These are phyloP conservation scores for Coemansia sp. DNA, from an alignment of 192 early-diverging fungal genomes.

Conservation along the genomic window DNA sequence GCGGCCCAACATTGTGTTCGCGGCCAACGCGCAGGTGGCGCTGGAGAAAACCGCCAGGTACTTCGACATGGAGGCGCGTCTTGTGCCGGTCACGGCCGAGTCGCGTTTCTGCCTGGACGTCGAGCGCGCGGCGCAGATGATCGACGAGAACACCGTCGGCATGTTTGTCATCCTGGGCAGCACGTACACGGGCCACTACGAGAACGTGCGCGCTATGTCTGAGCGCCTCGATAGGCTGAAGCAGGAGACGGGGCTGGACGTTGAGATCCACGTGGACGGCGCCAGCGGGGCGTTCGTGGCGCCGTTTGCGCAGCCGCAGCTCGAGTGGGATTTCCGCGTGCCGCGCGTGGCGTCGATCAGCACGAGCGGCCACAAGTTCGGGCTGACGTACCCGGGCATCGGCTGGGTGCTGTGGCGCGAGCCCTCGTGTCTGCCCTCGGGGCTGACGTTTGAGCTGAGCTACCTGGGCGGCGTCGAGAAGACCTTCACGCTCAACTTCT, in stretches of 20 bases:
- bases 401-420: slow-evolving; percentile 81
- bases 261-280: slow-evolving; percentile 84
- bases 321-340: slow-evolving; percentile 72
- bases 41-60: slow-evolving; percentile 71
- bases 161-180: slow-evolving; percentile 72
- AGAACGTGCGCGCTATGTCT: slow-evolving; percentile 65
- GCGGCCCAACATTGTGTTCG: slow-evolving; percentile 77
- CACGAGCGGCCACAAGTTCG: slow-evolving; percentile 83
- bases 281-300: slow-evolving; percentile 86
- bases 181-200: slow-evolving; percentile 84
- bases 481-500: slow-evolving; percentile 78
- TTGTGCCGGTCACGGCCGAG: slow-evolving; percentile 58
- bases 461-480: slow-evolving; percentile 70
- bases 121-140: slow-evolving; percentile 60
- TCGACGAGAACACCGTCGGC: slow-evolving; percentile 88
- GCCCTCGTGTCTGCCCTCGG: slow-evolving; percentile 65
- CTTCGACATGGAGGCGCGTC: slow-evolving; percentile 73
- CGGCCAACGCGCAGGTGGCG: slow-evolving; percentile 72
- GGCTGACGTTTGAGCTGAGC: slow-evolving; percentile 71
- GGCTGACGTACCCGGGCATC: slow-evolving; percentile 77
- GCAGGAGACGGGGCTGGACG: slow-evolving; percentile 59
- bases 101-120: slow-evolving; percentile 59
- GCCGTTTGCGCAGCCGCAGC: slow-evolving; percentile 72
- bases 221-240: slow-evolving; percentile 61
- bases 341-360: slow-evolving; percentile 75